phyloP scores from a whole-genome alignment of 345 rosid genomes.

The Ceriops zippeliana region DNA sequence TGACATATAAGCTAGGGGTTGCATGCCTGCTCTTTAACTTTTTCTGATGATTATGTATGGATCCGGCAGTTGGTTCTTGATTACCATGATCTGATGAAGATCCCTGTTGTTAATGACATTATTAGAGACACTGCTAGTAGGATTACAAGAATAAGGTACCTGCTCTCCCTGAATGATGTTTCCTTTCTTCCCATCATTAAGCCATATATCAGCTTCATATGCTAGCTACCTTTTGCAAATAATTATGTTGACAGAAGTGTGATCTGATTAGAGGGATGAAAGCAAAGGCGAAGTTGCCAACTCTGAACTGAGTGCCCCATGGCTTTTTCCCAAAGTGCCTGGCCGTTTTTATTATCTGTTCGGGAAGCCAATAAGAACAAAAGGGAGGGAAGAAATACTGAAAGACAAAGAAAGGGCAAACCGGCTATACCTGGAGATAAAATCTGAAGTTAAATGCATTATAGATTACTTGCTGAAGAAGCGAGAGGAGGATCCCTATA shows the following conservation, averaged over 20 bases:
- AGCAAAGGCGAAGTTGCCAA: constrained; percentile 20
- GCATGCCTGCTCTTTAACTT: neutral
- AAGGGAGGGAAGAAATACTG: constrained; percentile 21
- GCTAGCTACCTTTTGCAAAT: neutral
- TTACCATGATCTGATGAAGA: constrained; percentile 31
- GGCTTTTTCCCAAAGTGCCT: constrained; percentile 28
- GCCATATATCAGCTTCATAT: neutral
- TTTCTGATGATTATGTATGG: neutral
- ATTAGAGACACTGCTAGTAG: constrained; percentile 2
- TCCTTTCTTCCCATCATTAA: neutral
- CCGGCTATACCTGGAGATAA: constrained; percentile 23
- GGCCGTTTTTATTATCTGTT: constrained; percentile 31
- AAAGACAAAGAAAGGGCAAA: constrained; percentile 25
- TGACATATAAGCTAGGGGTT: no score
- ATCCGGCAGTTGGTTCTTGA: constrained; percentile 36
- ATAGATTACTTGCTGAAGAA: constrained; percentile 20
- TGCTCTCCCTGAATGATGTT: neutral
- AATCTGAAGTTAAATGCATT: constrained; percentile 25
- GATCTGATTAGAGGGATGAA: constrained; percentile 17
- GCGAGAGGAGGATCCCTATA: constrained; percentile 30
- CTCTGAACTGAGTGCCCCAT: constrained; percentile 22
- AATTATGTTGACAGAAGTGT: neutral
- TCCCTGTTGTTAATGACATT: constrained; percentile 21
- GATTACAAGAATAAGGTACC: constrained; percentile 22
- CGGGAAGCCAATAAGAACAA: constrained; percentile 37